These are phyloP conservation scores for Blastobotrys persicus DNA, from an alignment of 1,139 yeast genomes.

Conservation along the genomic window DNA sequence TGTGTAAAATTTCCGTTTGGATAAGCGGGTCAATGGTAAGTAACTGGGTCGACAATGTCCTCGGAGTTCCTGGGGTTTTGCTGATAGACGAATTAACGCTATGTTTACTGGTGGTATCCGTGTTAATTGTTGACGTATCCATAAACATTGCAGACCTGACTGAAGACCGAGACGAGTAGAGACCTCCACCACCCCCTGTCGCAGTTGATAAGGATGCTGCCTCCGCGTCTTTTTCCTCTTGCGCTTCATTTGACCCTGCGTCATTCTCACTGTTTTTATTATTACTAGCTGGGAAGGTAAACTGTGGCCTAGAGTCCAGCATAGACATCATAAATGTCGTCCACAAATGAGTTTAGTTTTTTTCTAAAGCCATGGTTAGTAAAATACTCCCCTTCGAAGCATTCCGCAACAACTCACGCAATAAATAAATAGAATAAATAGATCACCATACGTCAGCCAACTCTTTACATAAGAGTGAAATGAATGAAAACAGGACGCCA, in stretches of 20 bases:
- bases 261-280: not conserved
- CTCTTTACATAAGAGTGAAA: not conserved
- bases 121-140: constrained; percentile 1
- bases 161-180: constrained; percentile 1
- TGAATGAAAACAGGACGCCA: not conserved
- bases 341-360: not conserved
- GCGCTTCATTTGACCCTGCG: too few relatives aligned
- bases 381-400: not conserved
- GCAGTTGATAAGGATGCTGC: not conserved
- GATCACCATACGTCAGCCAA: not conserved
- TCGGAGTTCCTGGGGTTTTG: constrained; percentile 11
- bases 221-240: not conserved
- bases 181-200: not conserved
- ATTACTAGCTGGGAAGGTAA: constrained; percentile 4
- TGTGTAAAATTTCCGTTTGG: constrained; percentile 24
- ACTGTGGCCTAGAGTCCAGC: constrained; percentile 4
- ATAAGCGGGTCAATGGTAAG: constrained; percentile 26
- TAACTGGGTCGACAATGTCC: constrained; percentile 5
- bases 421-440: constrained; percentile 3
- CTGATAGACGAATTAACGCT: constrained; percentile 1
- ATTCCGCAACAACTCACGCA: not conserved
- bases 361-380: too few relatives aligned
- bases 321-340: not conserved
- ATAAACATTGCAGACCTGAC: constrained; percentile 1
- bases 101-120: constrained; percentile 7